phyloP scores from a whole-genome alignment of 2,329 filamentous ascomycete species.

The Rugonectria rugulosa region DNA sequence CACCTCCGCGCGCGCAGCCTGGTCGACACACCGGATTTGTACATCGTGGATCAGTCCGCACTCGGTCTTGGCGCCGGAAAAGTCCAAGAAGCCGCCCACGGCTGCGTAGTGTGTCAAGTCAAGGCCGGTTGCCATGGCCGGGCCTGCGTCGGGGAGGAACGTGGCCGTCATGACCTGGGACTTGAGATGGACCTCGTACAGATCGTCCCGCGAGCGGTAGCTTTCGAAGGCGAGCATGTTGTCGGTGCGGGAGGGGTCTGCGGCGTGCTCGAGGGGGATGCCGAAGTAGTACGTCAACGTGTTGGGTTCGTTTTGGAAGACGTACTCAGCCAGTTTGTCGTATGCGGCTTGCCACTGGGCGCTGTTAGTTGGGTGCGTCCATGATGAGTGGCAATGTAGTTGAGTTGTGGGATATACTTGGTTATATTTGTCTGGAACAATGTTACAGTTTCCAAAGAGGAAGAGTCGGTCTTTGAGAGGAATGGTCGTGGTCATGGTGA shows the following conservation, averaged over 20 bases:
- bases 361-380: too few species aligned
- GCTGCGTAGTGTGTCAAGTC: constrained; percentile 34
- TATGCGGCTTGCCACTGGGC: constrained; percentile 53
- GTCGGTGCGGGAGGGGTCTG: constrained; percentile 30
- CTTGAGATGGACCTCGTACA: constrained; percentile 35
- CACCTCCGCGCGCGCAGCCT: constrained; percentile 16
- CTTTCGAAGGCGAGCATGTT: constrained; percentile 36
- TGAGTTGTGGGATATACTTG: constrained; percentile 30
- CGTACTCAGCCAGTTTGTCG: constrained; percentile 47
- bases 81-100: constrained; percentile 34
- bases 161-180: constrained; percentile 28
- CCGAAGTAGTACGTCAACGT: constrained; percentile 53
- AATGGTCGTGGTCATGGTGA: constrained; percentile 7
- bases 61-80: constrained; percentile 25
- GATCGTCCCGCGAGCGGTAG: constrained; percentile 26
- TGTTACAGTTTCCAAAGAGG: constrained; percentile 44
- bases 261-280: constrained; percentile 42
- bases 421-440: constrained; percentile 45
- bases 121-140: constrained; percentile 34
- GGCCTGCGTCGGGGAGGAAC: constrained; percentile 30
- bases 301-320: constrained; percentile 43
- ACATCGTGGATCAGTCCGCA: constrained; percentile 36
- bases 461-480: constrained; percentile 26
- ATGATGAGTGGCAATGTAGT: too few species aligned
- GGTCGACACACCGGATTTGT: constrained; percentile 26